Base-by-base conservation (phyloP, 176 grass and related monocot species). In the Zea luxurians region DNA sequence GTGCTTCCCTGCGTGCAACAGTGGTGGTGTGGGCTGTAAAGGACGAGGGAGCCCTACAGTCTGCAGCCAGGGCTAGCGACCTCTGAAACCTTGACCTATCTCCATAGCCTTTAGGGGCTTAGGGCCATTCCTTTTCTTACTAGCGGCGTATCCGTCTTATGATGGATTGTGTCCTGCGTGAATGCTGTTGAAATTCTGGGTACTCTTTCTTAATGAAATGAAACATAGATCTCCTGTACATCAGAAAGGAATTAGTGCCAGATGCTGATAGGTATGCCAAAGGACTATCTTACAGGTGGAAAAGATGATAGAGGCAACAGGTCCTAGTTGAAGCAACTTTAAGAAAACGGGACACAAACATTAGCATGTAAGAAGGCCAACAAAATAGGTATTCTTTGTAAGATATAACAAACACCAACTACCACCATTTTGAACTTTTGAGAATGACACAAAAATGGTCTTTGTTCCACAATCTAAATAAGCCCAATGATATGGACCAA, bases 381-480 rank as follows among this genome's bases (percentile, higher is more conserved):
- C 15, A 72, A 71, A 59, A 27, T 55, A 64, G 13, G 6, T 49
- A 48, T 12, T 45, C 10, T 80, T 68, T 20, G 12, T 71, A 73
- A 43, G 62, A 60, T 80, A 61, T 20, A 67, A 73, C 13, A 61
- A 46, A 63, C 15, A 73, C 1, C 36, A 59, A 37, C 75, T 63
- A 77, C 41, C 6, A 48, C n/a, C 47, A 74, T n/a, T 48, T 48
- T 15, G 4, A 58, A 52, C 4, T 44, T 42, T 35, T 55, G 6
- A 67, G 11, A 63, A 27, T 17, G 1, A 16, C 13, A 16, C 13
- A 71, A 68, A 59, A 60, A 36, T 20, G 13, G 27, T 52, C 36
- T 37, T 68, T 5, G 58, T 79, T 46, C 7, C 45, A 61, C 2
- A 61, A 77, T 60, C 43, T 71, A 54, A 83, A 42, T 68, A 74